Evolutionary conservation across 2,329 filamentous ascomycete species (phyloP).

Genomic region (Verticillium nubilum): DNA sequence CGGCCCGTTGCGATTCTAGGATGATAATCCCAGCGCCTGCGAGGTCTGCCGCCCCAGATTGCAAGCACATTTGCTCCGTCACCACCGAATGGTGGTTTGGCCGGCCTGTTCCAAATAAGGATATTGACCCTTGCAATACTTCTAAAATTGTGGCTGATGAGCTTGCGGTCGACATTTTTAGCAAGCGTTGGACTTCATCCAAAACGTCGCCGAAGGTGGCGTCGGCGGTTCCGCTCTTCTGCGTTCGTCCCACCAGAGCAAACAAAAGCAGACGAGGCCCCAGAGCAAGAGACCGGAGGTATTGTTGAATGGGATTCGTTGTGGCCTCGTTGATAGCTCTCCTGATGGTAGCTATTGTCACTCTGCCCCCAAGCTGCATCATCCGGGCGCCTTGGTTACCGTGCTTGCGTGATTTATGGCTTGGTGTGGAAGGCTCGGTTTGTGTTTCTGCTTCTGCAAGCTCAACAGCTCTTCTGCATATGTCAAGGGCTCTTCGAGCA

Average conservation of each 20-base stretch:
- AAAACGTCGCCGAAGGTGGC: conserved; percentile 84
- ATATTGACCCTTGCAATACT: neutral
- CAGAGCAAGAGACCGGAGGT: conserved; percentile 75
- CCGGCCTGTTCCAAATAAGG: conserved; percentile 5
- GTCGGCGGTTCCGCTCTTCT: conserved; percentile 80
- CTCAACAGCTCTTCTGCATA: conserved; percentile 91
- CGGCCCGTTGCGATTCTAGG: conserved; percentile 72
- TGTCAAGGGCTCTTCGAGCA: conserved; percentile 85
- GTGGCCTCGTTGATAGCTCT: conserved; percentile 94
- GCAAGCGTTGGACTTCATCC: conserved; percentile 74
- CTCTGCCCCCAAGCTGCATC: conserved; percentile 35
- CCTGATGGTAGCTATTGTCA: conserved; percentile 91
- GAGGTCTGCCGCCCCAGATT: conserved; percentile 72
- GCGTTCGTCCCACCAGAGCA: conserved; percentile 70
- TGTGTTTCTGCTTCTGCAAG: conserved; percentile 72
- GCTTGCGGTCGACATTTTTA: conserved; percentile 21
- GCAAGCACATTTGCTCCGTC: conserved; percentile 33
- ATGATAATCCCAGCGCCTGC: conserved; percentile 84
- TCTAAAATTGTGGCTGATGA: neutral
- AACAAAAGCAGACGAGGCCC: conserved; percentile 81
- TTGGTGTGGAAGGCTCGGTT: conserved; percentile 53
- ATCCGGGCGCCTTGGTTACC: neutral
- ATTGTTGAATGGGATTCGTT: conserved; percentile 84
- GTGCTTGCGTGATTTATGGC: conserved; percentile 37
- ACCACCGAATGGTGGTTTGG: conserved; percentile 3